Base-by-base conservation (phyloP, 768 basidiomycete species). In the Boletus subcaerulescens region DNA sequence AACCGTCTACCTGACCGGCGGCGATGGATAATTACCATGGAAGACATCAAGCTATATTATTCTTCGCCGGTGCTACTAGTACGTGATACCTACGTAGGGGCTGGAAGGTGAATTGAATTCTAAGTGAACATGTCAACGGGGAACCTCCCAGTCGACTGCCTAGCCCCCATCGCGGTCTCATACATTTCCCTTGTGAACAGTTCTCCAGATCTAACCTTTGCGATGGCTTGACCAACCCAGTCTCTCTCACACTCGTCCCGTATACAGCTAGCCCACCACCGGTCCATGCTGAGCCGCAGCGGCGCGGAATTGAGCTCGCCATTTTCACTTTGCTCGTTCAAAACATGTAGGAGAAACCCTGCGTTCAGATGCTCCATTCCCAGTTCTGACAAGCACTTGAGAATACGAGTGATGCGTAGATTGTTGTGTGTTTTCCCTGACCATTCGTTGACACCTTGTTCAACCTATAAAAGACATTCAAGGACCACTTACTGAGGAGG, bases 201-300 rank as follows among this genome's bases (percentile, higher is more conserved):
- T 18, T 67, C 63, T 18, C 68, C 73, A 31, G 61, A 56, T 48
- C 87, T 79, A 39, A 82, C 85, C 48, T 74, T 77, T 48, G 59
- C 53, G 32, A 89, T 80, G 49, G 78, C 57, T n/a, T 63, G 68
- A 31, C 75, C 72, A 38, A 89, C 75, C 78, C 80, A 84, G 24
- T 69, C 64, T 58, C 87, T 74, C 57, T 87, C 84, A 55, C 74
- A 70, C n/a, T 78, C 76, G 58, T 85, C 76, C 56, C 88, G 75
- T 48, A 88, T 71, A 64, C 87, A 90, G 61, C 86, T 86, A 18
- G 82, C 81, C 88, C 88, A 89, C 84, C 86, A 91, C 53, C 76
- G 73, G 57, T 88, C 88, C 86, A 89, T 89, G 65, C 88, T 89
- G 58, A 71, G 69, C 46, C 69, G 65, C 46, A 89, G 71, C 12